These are phyloP conservation scores for Juglanconis oblonga DNA, from an alignment of 2,329 filamentous ascomycete genomes.

Conservation along the genomic window DNA sequence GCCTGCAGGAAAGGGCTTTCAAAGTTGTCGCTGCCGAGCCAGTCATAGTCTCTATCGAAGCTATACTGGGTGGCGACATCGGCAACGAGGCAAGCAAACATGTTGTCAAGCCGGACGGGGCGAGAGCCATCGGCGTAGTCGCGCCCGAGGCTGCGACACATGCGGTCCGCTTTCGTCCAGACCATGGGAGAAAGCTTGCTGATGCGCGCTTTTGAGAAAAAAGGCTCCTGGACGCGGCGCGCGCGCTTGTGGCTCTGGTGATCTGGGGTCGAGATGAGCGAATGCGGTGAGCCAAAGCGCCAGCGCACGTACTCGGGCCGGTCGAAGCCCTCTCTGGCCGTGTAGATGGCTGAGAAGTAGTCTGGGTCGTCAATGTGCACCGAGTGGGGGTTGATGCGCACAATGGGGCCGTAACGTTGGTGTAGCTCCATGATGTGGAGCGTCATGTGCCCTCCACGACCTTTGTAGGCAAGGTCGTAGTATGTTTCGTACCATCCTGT, in stretches of 20 bases:
- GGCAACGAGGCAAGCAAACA: background rate
- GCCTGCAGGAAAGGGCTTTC: background rate
- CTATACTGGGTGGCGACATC: background rate
- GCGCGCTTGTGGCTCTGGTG: too few relatives aligned
- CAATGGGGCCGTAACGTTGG: conserved; percentile 32
- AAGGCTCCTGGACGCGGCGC: too few relatives aligned
- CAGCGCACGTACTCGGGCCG: conserved; percentile 5
- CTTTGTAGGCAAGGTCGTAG: conserved; percentile 34
- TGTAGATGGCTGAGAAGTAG: conserved; percentile 11
- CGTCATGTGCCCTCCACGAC: conserved; percentile 37
- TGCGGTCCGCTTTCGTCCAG: too few relatives aligned
- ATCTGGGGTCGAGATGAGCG: too few relatives aligned
- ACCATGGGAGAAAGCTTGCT: too few relatives aligned
- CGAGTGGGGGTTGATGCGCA: conserved; percentile 17
- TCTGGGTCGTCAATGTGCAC: conserved; percentile 16
- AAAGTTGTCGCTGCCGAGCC: background rate
- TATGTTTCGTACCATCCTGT: conserved; percentile 40
- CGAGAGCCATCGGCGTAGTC: background rate
- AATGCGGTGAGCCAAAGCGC: conserved; percentile 4
- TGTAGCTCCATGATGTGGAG: conserved; percentile 41
- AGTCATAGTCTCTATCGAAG: background rate
- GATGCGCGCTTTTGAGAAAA: too few relatives aligned
- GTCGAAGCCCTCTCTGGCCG: conserved; percentile 6
- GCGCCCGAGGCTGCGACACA: background rate
- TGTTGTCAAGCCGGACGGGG: background rate